Conservation (phyloP, 2,329 filamentous ascomycete species). For the Aspergillus versicolor region DNA sequence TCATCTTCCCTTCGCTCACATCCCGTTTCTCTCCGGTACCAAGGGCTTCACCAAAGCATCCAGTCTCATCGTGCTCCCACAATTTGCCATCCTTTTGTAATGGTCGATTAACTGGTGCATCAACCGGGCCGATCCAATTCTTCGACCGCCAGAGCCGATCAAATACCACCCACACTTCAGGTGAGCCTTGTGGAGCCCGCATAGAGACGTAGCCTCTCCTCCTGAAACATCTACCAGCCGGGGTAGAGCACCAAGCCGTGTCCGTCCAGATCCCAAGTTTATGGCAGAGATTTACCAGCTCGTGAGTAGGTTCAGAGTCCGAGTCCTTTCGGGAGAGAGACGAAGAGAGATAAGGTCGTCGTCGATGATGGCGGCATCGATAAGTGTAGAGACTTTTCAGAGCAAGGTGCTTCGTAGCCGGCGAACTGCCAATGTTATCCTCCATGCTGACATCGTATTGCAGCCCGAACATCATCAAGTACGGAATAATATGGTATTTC, state of each 20-base stretch:
- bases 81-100: constrained; percentile 49
- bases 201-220: constrained; percentile 58
- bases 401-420: constrained; percentile 44
- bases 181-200: constrained; percentile 54
- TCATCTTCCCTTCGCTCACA: constrained; percentile 54
- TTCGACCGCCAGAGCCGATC: constrained; percentile 60
- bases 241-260: constrained; percentile 61
- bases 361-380: constrained; percentile 61
- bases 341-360: constrained; percentile 58
- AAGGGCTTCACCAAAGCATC: constrained; percentile 55
- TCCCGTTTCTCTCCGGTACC: constrained; percentile 48
- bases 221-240: constrained; percentile 56
- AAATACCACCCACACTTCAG: constrained; percentile 63
- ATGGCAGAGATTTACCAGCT: constrained; percentile 59
- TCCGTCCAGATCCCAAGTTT: constrained; percentile 61
- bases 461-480: constrained; percentile 50
- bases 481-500: constrained; percentile 64
- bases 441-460: constrained; percentile 47
- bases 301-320: constrained; percentile 61
- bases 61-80: constrained; percentile 58
- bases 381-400: constrained; percentile 62
- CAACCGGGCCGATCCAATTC: constrained; percentile 55
- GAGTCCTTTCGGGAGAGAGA: constrained; percentile 57
- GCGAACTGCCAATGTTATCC: constrained; percentile 34
- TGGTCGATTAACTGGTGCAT: constrained; percentile 24